phyloP scores from a whole-genome alignment of 495 filamentous ascomycete genomes.

The Schizothecium vesticola region DNA sequence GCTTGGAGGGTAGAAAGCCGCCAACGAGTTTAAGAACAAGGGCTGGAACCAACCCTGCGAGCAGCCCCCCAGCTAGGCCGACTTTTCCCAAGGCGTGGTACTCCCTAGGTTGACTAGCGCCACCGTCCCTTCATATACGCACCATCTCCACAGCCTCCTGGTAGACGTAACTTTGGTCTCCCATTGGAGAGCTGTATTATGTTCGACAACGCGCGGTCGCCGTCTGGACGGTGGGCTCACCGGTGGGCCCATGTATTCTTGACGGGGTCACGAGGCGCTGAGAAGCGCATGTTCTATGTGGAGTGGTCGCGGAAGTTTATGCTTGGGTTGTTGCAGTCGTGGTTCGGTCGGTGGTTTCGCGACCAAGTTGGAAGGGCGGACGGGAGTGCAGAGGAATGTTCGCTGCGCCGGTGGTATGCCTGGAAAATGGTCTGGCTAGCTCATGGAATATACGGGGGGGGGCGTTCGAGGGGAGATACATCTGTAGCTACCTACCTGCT shows the following conservation, averaged over 20 bases:
- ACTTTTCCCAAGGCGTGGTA: too few species aligned
- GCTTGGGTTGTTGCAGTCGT: not conserved
- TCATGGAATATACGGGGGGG: not conserved
- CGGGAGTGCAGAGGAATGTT: not conserved
- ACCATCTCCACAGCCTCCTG: too few species aligned
- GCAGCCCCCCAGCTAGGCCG: not conserved
- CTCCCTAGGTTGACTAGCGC: too few species aligned
- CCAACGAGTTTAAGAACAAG: too few species aligned
- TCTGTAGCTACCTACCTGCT: too few species aligned
- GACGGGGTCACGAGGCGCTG: not conserved
- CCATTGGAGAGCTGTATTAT: too few species aligned
- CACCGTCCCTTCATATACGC: too few species aligned
- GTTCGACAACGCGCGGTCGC: too few species aligned
- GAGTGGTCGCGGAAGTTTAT: not conserved
- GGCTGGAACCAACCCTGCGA: too few species aligned
- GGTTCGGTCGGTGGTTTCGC: not conserved
- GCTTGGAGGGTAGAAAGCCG: too few species aligned
- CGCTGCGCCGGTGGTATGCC: not conserved
- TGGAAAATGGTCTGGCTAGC: not conserved
- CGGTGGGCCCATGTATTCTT: not conserved
- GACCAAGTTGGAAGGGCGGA: not conserved
- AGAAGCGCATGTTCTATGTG: not conserved
- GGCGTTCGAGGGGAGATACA: not conserved
- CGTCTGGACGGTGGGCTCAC: not conserved
- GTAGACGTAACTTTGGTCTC: too few species aligned